Percentiles rank a stretch among this genome's conserved stretches.
These are phyloP conservation scores for Baorangia bicolor DNA, from an alignment of 768 basidiomycete genomes.

Conservation along the genomic window DNA sequence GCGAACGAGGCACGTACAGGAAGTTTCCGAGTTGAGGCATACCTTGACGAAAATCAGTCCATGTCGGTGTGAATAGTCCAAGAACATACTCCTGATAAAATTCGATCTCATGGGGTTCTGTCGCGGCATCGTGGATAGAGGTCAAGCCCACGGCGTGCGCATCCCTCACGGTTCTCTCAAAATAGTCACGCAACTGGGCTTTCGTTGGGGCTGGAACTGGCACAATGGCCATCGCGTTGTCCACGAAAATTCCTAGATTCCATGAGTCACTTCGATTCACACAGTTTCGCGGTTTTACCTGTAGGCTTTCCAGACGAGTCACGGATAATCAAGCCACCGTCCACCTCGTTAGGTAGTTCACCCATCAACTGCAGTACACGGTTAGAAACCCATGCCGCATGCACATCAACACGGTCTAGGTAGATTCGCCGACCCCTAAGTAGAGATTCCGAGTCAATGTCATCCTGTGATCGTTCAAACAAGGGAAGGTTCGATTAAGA, in stretches of 20 bases:
- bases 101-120: constrained; percentile 46
- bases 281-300: constrained; percentile 39
- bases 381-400: constrained; percentile 85
- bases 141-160: constrained; percentile 82
- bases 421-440: constrained; percentile 71
- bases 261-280: neutral
- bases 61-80: neutral
- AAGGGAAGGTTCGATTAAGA: constrained; percentile 5
- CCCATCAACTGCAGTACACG: constrained; percentile 65
- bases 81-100: constrained; percentile 63
- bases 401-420: constrained; percentile 75
- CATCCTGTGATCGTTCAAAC: constrained; percentile 45
- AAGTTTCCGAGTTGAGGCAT: constrained; percentile 64
- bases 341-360: constrained; percentile 57
- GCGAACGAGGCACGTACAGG: constrained; percentile 49
- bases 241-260: constrained; percentile 66
- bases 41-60: constrained; percentile 40
- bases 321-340: constrained; percentile 75
- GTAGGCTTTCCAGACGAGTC: constrained; percentile 63
- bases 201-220: constrained; percentile 63
- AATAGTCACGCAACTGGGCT: constrained; percentile 55
- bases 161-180: constrained; percentile 61
- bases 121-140: constrained; percentile 80
- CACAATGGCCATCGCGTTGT: constrained; percentile 83
- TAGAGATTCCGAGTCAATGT: constrained; percentile 67